phyloP scores from a whole-genome alignment of 495 filamentous ascomycete genomes.

The Tuber aestivum region DNA sequence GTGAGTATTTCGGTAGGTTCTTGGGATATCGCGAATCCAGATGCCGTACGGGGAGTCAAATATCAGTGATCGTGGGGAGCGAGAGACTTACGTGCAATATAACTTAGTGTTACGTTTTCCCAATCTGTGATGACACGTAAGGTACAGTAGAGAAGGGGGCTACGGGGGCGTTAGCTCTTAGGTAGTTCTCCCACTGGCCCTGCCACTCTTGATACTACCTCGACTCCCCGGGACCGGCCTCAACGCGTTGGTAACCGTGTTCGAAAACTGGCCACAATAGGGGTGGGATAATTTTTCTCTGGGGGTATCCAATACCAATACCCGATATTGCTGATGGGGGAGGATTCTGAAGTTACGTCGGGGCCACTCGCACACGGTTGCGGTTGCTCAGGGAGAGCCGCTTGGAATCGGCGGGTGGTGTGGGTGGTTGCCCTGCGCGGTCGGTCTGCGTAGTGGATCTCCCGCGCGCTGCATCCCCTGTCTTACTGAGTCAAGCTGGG shows the following conservation, averaged over 20 bases:
- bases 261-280: not conserved
- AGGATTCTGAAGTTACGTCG: not conserved
- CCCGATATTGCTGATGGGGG: not conserved
- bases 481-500: not conserved
- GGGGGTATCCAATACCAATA: not conserved
- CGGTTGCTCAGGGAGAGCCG: not conserved
- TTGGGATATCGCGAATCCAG: not conserved
- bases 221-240: not conserved
- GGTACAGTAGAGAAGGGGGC: not conserved
- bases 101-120: not conserved
- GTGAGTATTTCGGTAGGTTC: not conserved
- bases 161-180: not conserved
- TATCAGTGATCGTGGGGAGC: not conserved
- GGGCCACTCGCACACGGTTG: not conserved
- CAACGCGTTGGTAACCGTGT: not conserved
- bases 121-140: not conserved
- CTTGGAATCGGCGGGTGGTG: not conserved
- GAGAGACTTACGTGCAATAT: not conserved
- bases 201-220: not conserved
- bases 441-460: not conserved
- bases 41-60: not conserved
- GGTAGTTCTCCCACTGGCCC: not conserved
- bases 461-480: not conserved
- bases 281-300: not conserved
- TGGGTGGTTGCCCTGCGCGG: not conserved